Conservation (phyloP, 2,329 filamentous ascomycete species). For the Xylariomycetidae sp. region DNA sequence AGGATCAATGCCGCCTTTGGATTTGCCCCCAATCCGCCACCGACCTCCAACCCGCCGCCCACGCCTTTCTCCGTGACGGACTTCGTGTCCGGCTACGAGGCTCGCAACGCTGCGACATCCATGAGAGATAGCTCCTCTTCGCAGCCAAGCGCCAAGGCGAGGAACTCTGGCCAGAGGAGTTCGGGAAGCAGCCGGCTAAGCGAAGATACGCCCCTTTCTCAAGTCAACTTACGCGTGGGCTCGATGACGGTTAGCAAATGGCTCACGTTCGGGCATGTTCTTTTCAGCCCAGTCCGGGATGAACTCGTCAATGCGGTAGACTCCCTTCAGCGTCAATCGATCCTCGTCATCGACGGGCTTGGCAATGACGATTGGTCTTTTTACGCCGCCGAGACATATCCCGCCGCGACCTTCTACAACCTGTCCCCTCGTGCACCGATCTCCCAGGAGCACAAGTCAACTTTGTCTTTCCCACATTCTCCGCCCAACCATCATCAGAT, state of each 20-base stretch:
- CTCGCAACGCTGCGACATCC: constrained; percentile 24
- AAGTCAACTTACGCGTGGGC: constrained; percentile 71
- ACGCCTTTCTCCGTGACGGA: constrained; percentile 39
- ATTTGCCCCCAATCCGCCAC: constrained; percentile 33
- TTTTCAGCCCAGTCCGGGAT: constrained; percentile 74
- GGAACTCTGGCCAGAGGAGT: constrained; percentile 24
- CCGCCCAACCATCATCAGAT: constrained; percentile 72
- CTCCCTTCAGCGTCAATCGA: constrained; percentile 51
- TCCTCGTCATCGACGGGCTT: constrained; percentile 75
- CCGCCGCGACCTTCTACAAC: constrained; percentile 69
- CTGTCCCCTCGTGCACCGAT: constrained; percentile 54
- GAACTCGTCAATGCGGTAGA: constrained; percentile 52
- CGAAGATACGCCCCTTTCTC: constrained; percentile 57
- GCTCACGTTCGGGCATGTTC: constrained; percentile 76
- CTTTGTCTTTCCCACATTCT: constrained; percentile 45
- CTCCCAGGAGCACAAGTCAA: constrained; percentile 36
- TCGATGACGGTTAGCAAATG: constrained; percentile 84
- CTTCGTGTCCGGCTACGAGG: constrained; percentile 33
- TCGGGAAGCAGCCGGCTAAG: constrained; percentile 43
- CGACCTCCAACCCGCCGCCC: constrained; percentile 35
- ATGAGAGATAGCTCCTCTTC: constrained; percentile 27
- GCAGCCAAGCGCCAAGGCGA: constrained; percentile 16
- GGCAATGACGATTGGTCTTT: constrained; percentile 88
- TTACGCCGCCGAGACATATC: constrained; percentile 76
- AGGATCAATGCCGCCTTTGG: constrained; percentile 44